Base-by-base conservation (phyloP, 371 early-diverging fungal species). In the Nosema muscidifuracis region DNA sequence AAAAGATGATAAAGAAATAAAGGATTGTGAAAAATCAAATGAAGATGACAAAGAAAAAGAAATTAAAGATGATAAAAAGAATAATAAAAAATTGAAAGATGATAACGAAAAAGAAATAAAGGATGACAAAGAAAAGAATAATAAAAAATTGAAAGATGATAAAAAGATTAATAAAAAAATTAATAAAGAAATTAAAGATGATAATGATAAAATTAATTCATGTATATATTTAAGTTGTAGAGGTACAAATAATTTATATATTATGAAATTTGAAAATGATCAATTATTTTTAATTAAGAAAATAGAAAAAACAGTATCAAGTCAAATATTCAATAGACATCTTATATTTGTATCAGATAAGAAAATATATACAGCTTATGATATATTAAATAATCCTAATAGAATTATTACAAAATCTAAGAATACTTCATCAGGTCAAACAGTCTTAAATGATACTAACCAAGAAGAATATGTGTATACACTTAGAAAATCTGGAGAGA, bases 381-480 rank as follows among this genome's bases (percentile, higher is more conserved):
- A 70, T 65, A 51, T 61, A 1, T 10, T 55, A 2, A 18, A 51
- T 9, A 30, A 20, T 55, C 15, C 10, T 20, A 34, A n/a, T n/a
- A n/a, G n/a, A n/a, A n/a, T n/a, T n/a, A n/a, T n/a, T n/a, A 43
- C 36, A 16, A 56, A 64, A 7, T 28, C 62, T n/a, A n/a, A n/a
- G n/a, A 2, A 2, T 2, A 33, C 40, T 2, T 22, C 22, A 63
- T 38, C 22, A 18, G 22, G 24, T 67, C 34, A 57, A 43, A 67
- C 31, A 18, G 15, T 22, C 3, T 4, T 12, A 53, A 34, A 30
- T 31, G 34, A 57, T 26, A 34, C n/a, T 18, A 65, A 40, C 0
- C 33, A 67, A 9, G 68, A 74, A 40, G 62, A 74, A 38, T 74
- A 68, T 57, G 26, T 62, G 15, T 74, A 67, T 43, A 58, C 53